These are phyloP conservation scores for Vanilla planifolia DNA, from an alignment of 106 monocot genomes.

Conservation along the genomic window DNA sequence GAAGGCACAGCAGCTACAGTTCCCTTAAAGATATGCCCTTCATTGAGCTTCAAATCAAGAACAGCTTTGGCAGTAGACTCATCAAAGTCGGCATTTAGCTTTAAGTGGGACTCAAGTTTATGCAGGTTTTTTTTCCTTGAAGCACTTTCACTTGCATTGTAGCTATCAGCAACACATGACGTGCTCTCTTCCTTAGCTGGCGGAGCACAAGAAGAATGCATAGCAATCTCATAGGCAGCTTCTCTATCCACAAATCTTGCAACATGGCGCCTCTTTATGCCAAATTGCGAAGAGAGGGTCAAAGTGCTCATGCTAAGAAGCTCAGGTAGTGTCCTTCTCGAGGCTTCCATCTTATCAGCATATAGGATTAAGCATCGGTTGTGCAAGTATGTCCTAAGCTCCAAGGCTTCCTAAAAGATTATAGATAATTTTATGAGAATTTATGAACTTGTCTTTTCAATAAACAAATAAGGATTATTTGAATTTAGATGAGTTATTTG, in stretches of 20 bases:
- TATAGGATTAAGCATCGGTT: conserved; percentile 35
- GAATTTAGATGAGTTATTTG: too few species aligned
- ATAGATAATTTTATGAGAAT: too few species aligned
- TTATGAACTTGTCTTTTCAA: too few species aligned
- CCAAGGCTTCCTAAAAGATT: conserved; percentile 25
- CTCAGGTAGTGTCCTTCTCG: conserved; percentile 15
- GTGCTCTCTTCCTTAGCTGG: conserved; percentile 14
- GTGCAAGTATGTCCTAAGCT: conserved; percentile 43
- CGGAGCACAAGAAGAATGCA: conserved; percentile 5
- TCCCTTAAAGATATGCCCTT: conserved; percentile 33
- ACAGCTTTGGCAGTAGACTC: conserved; percentile 10
- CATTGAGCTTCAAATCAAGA: conserved; percentile 15
- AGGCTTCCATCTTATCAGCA: conserved; percentile 40
- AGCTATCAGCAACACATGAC: conserved; percentile 3
- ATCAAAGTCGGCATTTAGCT: conserved; percentile 11
- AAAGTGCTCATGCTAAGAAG: conserved; percentile 23
- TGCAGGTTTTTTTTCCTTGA: background rate
- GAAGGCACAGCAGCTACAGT: conserved; percentile 22
- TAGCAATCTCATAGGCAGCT: background rate
- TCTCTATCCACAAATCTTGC: conserved; percentile 23
- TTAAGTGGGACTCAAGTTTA: conserved; percentile 2
- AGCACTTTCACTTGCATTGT: background rate
- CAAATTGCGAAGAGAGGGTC: conserved; percentile 26
- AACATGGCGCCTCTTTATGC: conserved; percentile 34
- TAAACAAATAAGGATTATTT: too few species aligned